Evolutionary conservation across 129 eudicot species (phyloP).

Genomic region (Helichrysum umbraculigerum): DNA sequence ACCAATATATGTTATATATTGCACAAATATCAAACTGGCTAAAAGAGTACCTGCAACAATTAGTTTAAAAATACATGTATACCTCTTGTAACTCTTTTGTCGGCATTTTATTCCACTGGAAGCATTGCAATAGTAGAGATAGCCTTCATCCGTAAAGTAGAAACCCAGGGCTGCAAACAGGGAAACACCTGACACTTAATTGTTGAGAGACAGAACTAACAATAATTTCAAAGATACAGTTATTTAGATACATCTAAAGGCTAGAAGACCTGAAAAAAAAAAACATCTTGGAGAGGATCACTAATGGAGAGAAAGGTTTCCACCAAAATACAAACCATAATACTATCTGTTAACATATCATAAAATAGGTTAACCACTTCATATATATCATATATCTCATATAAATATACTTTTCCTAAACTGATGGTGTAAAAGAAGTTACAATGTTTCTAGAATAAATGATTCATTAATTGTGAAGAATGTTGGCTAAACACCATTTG

Average conservation of each 20-base stretch:
- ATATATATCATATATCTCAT: neutral
- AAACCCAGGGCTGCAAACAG: slow-evolving; percentile 81
- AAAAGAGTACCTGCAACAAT: neutral
- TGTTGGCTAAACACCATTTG: slow-evolving; percentile 74
- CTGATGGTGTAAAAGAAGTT: neutral
- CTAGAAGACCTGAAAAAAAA: slow-evolving; percentile 70
- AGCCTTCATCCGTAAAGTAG: slow-evolving; percentile 91
- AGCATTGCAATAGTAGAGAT: slow-evolving; percentile 76
- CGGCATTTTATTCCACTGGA: slow-evolving; percentile 85
- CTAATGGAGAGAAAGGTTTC: slow-evolving; percentile 56
- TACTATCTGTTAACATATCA: slow-evolving; percentile 48
- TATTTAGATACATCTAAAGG: neutral
- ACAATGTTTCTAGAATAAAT: slow-evolving; percentile 35
- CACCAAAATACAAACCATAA: slow-evolving; percentile 86
- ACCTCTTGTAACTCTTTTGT: slow-evolving; percentile 88
- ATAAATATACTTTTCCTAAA: neutral
- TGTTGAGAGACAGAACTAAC: too few relatives aligned
- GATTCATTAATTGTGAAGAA: slow-evolving; percentile 66
- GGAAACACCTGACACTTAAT: too few relatives aligned
- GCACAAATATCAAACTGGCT: neutral
- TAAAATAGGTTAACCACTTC: slow-evolving; percentile 5
- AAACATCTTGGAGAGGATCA: slow-evolving; percentile 61
- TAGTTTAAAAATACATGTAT: slow-evolving; percentile 1
- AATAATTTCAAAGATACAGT: too few relatives aligned
- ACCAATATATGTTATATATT: slow-evolving; percentile 9